phyloP scores from a whole-genome alignment of 768 basidiomycete genomes.

The Naematelia encephala region DNA sequence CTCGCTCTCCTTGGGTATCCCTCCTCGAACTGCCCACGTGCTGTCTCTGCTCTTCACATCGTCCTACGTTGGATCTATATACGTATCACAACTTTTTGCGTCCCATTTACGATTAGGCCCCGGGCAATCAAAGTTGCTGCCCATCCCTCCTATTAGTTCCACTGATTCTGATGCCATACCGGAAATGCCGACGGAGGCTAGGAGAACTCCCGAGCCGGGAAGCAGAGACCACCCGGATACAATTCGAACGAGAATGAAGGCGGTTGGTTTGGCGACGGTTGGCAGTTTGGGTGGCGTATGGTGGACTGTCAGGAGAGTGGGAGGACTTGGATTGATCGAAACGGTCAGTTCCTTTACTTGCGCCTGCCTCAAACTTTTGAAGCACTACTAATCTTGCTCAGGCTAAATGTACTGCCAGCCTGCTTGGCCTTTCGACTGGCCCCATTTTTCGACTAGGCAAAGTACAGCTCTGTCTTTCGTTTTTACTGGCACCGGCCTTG shows the following conservation, averaged over 20 bases:
- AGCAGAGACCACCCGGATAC: conserved; percentile 74
- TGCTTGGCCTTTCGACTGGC: conserved; percentile 11
- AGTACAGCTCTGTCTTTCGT: conserved; percentile 48
- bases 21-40: conserved; percentile 54
- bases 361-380: no score
- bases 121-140: conserved; percentile 22
- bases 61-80: conserved; percentile 79
- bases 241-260: conserved; percentile 71
- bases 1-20: conserved; percentile 11
- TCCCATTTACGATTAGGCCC: conserved; percentile 59
- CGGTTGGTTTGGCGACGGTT: conserved; percentile 64
- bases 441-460: neutral
- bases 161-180: conserved; percentile 41
- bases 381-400: no score
- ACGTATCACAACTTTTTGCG: conserved; percentile 59
- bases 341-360: conserved; percentile 14
- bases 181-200: conserved; percentile 36
- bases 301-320: conserved; percentile 32
- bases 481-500: conserved; percentile 67
- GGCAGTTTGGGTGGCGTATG: conserved; percentile 59
- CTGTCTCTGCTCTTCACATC: conserved; percentile 62
- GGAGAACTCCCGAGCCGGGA: conserved; percentile 46
- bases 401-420: conserved; percentile 12
- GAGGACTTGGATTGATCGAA: conserved; percentile 19
- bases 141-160: conserved; percentile 31